A percentile compares a stretch with the other conserved stretches of the same genome.
phyloP scores from a whole-genome alignment of 2,329 filamentous ascomycete genomes.

The Nemania bipapillata region DNA sequence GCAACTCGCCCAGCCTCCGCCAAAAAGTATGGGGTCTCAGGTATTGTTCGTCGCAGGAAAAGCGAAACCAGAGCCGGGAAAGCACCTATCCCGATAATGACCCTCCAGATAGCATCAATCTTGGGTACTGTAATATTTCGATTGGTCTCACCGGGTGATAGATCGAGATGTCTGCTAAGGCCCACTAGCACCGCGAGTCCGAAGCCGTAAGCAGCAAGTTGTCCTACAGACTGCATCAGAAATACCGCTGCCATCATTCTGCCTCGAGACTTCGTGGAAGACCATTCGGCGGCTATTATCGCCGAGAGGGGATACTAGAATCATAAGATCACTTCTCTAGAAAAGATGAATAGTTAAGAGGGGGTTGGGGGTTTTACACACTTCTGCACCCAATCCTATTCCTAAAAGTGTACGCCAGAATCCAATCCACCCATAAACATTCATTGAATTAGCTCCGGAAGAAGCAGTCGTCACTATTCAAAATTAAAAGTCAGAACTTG shows the following conservation, averaged over 20 bases:
- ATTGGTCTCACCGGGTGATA: constrained; percentile 33
- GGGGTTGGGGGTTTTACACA: background rate
- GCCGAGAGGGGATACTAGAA: constrained; percentile 71
- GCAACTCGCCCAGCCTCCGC: constrained; percentile 42
- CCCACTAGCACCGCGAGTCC: constrained; percentile 52
- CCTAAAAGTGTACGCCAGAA: constrained; percentile 52
- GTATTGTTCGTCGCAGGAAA: constrained; percentile 60
- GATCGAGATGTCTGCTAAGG: constrained; percentile 14
- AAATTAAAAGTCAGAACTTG: background rate
- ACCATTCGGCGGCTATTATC: constrained; percentile 74
- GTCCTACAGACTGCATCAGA: constrained; percentile 75
- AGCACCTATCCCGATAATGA: constrained; percentile 61
- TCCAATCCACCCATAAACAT: constrained; percentile 44
- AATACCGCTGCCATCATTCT: constrained; percentile 75
- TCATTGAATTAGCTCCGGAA: constrained; percentile 36
- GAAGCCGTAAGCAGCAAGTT: constrained; percentile 72
- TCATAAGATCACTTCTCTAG: background rate
- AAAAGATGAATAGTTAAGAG: background rate
- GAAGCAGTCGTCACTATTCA: constrained; percentile 41
- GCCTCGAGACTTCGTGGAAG: constrained; percentile 70
- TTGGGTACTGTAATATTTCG: constrained; percentile 35
- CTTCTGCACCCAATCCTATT: constrained; percentile 43
- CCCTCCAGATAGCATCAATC: constrained; percentile 61
- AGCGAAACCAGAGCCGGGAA: constrained; percentile 60
- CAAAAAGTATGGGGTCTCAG: constrained; percentile 59